Evolutionary conservation across 257 asterid species (phyloP), one percentile per base, ranked within the genome.

Genomic region (Cruciata laevipes): DNA sequence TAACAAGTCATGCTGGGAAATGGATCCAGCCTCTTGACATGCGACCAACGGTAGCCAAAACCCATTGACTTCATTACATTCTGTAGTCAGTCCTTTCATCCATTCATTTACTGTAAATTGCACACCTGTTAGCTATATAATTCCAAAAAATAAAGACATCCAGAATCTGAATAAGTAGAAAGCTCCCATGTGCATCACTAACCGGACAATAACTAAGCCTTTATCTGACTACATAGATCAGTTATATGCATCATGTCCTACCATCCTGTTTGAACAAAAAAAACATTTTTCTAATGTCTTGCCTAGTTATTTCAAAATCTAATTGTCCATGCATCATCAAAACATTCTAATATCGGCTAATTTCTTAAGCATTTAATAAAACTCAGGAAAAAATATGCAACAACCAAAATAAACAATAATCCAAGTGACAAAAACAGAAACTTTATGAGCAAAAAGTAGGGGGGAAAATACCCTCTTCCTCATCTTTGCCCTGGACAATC

Each of bases 1-100:
- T 74, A 94, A 56, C 18, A 94, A 85, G 83, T 94, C 99, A 82
- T 84, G 84, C 74, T 87, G 95, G 44, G 85, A 72, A 69, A 90
- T 47, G 57, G 79, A 66, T 58, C 73, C 86, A 2, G 68, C 61
- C 11, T 78, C 82, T 17, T 69, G 18, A 69, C 86, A 86, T 42
- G 84, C 38, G 69, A 90, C 69, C 70, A 63, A 67, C 23, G 97
- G 95, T 68, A 84, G 72, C 78, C 89, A 76, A 84, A 94, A 94
- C 58, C 89, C 95, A 69, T 85, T 76, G 70, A 80, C 81, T 79
- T 88, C 99, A 68, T 81, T 78, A 82, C 87, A 81, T 71, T 85
- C 96, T 27, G 70, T 71, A 49, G 83, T 63, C 0, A 78, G 70
- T 37, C 84, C 94, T 70, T 53, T 71, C 68, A 73, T 80, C 85